A percentile compares a stretch with the other conserved stretches of the same genome.
phyloP scores from a whole-genome alignment of 108 stramenopile species.

The Epithemia pelagica region DNA sequence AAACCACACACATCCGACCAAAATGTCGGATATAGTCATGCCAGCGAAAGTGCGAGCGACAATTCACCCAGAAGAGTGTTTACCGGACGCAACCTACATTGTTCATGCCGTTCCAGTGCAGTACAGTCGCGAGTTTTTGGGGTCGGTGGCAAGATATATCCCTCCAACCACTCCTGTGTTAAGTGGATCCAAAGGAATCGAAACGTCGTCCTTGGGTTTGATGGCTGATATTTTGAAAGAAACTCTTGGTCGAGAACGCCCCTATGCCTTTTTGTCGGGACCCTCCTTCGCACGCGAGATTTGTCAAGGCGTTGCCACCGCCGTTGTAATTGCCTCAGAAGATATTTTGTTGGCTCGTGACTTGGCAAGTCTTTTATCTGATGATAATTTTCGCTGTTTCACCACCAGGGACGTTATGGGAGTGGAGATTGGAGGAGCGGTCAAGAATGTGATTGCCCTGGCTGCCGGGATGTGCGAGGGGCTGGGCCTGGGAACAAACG shows the following conservation, averaged over 20 bases:
- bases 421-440: constrained; percentile 95
- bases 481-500: constrained; percentile 92
- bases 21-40: constrained; percentile 73
- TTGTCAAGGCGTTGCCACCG: constrained; percentile 86
- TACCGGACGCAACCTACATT: constrained; percentile 86
- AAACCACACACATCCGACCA: constrained; percentile 81
- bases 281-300: constrained; percentile 96
- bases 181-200: constrained; percentile 88
- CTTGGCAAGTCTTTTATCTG: constrained; percentile 71
- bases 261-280: constrained; percentile 90
- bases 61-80: constrained; percentile 63
- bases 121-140: constrained; percentile 74
- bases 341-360: constrained; percentile 84
- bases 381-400: constrained; percentile 83
- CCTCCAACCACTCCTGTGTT: constrained; percentile 69
- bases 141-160: constrained; percentile 56
- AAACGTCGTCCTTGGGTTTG: constrained; percentile 83
- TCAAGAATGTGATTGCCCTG: constrained; percentile 96
- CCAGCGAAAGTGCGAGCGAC: constrained; percentile 75
- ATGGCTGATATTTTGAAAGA: constrained; percentile 91
- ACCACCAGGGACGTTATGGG: constrained; percentile 88
- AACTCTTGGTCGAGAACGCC: constrained; percentile 75
- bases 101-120: constrained; percentile 95
- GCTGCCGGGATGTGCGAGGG: constrained; percentile 98
- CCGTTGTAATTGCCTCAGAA: constrained; percentile 92